A percentile compares a stretch with the other conserved stretches of the same genome.
phyloP scores from a whole-genome alignment of 2,329 filamentous ascomycete genomes.

The Shiraia bambusicola region DNA sequence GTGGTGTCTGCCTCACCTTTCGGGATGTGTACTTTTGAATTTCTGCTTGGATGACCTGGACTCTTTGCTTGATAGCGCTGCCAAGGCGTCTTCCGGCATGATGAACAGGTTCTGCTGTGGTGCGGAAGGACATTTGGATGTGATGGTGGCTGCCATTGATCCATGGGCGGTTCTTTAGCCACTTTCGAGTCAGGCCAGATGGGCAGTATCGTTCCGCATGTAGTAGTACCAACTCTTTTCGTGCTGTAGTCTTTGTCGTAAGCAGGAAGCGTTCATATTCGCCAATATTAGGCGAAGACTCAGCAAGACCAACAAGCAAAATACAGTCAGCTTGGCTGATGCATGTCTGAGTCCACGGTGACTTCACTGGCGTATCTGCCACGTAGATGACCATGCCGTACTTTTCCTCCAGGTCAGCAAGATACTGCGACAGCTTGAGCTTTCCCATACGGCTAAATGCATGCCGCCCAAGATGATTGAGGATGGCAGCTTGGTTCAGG shows the following conservation, averaged over 20 bases:
- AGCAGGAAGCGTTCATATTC: slow-evolving; percentile 96
- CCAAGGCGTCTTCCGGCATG: slow-evolving; percentile 76
- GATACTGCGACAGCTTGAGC: slow-evolving; percentile 89
- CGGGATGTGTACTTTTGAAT: slow-evolving; percentile 97
- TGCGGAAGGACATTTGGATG: slow-evolving; percentile 88
- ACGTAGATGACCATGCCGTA: slow-evolving; percentile 95
- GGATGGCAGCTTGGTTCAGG: slow-evolving; percentile 87
- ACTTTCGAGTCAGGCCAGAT: slow-evolving; percentile 81
- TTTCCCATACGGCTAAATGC: slow-evolving; percentile 98
- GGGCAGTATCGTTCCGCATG: slow-evolving; percentile 86
- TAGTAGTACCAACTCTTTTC: slow-evolving; percentile 87
- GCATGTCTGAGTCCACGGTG: slow-evolving; percentile 97
- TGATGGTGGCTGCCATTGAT: slow-evolving; percentile 98
- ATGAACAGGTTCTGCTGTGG: slow-evolving; percentile 73
- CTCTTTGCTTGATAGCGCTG: slow-evolving; percentile 82
- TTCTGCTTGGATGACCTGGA: slow-evolving; percentile 92
- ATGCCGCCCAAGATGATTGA: slow-evolving; percentile 92
- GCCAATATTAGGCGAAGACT: slow-evolving; percentile 84
- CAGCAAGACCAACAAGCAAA: slow-evolving; percentile 84
- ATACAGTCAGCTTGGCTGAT: slow-evolving; percentile 97
- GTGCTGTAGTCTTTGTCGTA: slow-evolving; percentile 94
- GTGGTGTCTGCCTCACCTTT: slow-evolving; percentile 81
- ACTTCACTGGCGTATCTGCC: slow-evolving; percentile 94
- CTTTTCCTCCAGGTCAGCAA: slow-evolving; percentile 95
- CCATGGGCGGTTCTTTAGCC: slow-evolving; percentile 89